Evolutionary conservation across 805 yeast species (phyloP).

Genomic region (Yarrowia sp.): DNA sequence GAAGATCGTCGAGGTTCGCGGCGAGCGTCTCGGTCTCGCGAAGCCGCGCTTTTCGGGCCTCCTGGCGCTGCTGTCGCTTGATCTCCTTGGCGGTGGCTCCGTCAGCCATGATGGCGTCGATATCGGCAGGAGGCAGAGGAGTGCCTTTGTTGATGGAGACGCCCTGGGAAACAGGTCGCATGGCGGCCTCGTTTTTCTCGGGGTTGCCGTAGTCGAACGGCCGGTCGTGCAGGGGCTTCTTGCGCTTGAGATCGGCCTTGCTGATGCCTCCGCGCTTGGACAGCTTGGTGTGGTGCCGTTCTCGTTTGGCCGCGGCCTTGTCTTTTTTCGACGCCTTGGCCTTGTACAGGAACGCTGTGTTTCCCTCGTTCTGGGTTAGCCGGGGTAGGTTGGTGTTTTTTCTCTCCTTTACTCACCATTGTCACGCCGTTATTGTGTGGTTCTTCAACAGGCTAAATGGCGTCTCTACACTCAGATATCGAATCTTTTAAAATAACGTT

Average conservation of each 20-base stretch:
- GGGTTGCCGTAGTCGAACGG: slow-evolving; percentile 25
- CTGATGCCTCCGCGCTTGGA: slow-evolving; percentile 13
- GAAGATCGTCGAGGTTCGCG: slow-evolving; percentile 15
- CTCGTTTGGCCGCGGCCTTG: slow-evolving; percentile 19
- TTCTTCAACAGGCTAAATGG: no score
- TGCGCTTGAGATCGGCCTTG: neutral
- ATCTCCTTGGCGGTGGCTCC: slow-evolving; percentile 24
- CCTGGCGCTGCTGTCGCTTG: slow-evolving; percentile 4
- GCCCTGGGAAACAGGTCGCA: neutral
- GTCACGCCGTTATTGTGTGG: neutral
- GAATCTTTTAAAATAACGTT: neutral
- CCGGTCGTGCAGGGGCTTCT: neutral
- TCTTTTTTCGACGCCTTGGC: slow-evolving; percentile 18
- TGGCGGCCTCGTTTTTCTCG: slow-evolving; percentile 5
- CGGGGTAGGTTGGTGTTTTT: neutral
- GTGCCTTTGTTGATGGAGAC: neutral
- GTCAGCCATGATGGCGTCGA: slow-evolving; percentile 18
- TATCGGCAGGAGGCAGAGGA: neutral
- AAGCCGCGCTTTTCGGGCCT: neutral
- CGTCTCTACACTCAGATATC: neutral
- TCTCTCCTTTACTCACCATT: neutral
- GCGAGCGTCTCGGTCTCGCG: slow-evolving; percentile 12
- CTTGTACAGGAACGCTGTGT: neutral
- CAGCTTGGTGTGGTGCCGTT: neutral
- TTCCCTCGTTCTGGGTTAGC: slow-evolving; percentile 15